Percentiles rank a stretch among this genome's conserved stretches.
These are phyloP conservation scores for Ogataea nonfermentans DNA, from an alignment of 805 yeast genomes.

Conservation along the genomic window DNA sequence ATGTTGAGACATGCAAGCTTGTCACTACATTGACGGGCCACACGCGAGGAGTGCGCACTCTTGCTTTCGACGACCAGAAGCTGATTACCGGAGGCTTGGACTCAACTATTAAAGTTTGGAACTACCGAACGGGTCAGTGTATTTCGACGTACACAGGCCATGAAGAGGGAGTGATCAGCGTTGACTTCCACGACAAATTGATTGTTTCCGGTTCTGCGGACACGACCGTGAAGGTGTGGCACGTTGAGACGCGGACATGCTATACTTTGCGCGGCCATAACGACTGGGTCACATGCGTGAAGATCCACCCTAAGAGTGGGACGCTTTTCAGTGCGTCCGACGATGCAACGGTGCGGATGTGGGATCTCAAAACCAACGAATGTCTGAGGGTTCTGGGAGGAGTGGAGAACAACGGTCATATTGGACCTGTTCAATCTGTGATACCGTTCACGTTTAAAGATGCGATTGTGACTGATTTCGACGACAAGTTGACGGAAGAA, in stretches of 20 bases:
- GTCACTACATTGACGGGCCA: slow-evolving; percentile 85
- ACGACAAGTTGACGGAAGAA: slow-evolving; percentile 22
- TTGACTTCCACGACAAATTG: slow-evolving; percentile 74
- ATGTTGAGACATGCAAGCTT: slow-evolving; percentile 72
- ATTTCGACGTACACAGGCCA: slow-evolving; percentile 93
- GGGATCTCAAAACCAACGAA: slow-evolving; percentile 82
- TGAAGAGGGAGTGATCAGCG: slow-evolving; percentile 77
- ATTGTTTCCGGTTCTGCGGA: slow-evolving; percentile 95
- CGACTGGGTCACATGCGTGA: slow-evolving; percentile 89
- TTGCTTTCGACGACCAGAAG: slow-evolving; percentile 85
- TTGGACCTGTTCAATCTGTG: slow-evolving; percentile 92
- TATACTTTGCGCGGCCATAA: slow-evolving; percentile 90
- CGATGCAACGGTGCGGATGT: slow-evolving; percentile 89
- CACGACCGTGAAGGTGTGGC: slow-evolving; percentile 92
- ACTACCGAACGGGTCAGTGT: slow-evolving; percentile 90
- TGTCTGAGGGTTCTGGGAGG: slow-evolving; percentile 82
- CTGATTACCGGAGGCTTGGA: slow-evolving; percentile 91
- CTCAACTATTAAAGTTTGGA: slow-evolving; percentile 92
- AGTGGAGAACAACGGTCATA: slow-evolving; percentile 72
- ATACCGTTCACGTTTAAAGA: slow-evolving; percentile 79
- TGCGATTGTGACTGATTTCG: slow-evolving; percentile 37
- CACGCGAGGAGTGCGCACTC: slow-evolving; percentile 77
- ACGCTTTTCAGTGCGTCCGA: slow-evolving; percentile 87
- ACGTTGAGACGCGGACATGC: slow-evolving; percentile 89
- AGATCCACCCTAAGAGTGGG: slow-evolving; percentile 74